Percentiles rank a stretch among this genome's conserved stretches.
Evolutionary conservation across 2,329 filamentous ascomycete species (phyloP).

Genomic region (Phaeosphaeria sp.): DNA sequence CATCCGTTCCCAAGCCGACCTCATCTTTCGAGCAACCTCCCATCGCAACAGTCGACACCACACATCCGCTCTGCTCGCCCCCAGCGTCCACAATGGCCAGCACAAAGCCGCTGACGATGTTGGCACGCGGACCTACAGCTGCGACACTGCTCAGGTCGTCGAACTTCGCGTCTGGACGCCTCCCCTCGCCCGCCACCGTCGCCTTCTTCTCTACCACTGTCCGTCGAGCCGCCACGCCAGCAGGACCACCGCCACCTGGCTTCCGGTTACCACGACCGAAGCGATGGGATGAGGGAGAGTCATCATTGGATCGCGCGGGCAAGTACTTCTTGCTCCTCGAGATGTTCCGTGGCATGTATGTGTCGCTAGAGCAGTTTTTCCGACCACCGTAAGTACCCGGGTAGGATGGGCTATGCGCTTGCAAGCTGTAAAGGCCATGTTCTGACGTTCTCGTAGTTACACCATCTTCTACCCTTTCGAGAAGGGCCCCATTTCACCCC

Average conservation of each 20-base stretch:
- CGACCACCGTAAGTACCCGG: constrained; percentile 78
- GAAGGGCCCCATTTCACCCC: constrained; percentile 96
- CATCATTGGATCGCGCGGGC: constrained; percentile 79
- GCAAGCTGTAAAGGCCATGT: constrained; percentile 4
- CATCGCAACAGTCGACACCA: constrained; percentile 29
- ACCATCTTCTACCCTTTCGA: constrained; percentile 99
- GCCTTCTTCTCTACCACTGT: constrained; percentile 70
- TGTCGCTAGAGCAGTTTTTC: constrained; percentile 97
- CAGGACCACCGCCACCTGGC: constrained; percentile 77
- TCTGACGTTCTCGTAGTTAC: constrained; percentile 67
- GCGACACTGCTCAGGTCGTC: constrained; percentile 46
- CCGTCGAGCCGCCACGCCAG: constrained; percentile 68
- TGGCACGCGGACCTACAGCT: constrained; percentile 54
- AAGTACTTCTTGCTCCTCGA: constrained; percentile 96
- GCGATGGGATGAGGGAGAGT: constrained; percentile 83
- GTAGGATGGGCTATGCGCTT: constrained; percentile 17
- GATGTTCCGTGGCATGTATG: constrained; percentile 97
- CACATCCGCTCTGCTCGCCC: constrained; percentile 33
- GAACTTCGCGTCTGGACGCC: constrained; percentile 39
- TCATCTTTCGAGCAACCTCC: constrained; percentile 28
- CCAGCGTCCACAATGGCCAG: constrained; percentile 53
- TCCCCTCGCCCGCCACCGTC: constrained; percentile 55
- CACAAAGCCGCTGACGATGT: constrained; percentile 55
- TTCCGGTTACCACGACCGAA: constrained; percentile 78
- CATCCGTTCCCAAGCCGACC: constrained; percentile 26